These are phyloP conservation scores for Ustilago sp. DNA, from an alignment of 1,284 basidiomycete genomes.

Conservation along the genomic window DNA sequence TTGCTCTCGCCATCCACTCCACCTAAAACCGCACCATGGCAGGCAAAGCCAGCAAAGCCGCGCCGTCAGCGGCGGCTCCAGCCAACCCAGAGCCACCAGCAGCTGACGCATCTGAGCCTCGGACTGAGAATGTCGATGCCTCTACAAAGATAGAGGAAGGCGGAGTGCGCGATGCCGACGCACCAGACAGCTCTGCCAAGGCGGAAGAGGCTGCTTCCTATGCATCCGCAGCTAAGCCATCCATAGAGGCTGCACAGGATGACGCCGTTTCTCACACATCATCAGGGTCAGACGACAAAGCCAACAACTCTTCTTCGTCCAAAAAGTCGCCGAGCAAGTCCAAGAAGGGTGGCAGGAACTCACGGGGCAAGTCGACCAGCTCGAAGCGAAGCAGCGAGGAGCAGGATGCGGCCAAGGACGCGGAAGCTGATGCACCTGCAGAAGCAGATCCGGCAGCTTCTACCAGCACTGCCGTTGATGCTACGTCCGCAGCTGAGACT, in stretches of 20 bases:
- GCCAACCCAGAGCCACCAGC: conserved; percentile 9
- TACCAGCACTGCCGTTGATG: background rate
- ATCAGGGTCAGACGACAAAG: conserved; percentile 40
- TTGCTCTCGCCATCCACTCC: background rate
- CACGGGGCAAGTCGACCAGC: conserved; percentile 30
- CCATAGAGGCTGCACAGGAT: conserved; percentile 23
- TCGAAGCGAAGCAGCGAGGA: conserved; percentile 45
- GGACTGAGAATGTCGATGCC: background rate
- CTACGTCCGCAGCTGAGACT: background rate
- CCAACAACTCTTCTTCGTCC: conserved; percentile 21
- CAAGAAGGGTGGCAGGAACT: conserved; percentile 38
- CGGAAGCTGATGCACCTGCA: conserved; percentile 5
- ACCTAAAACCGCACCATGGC: conserved; percentile 19
- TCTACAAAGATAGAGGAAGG: conserved; percentile 16
- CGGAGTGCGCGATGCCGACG: background rate
- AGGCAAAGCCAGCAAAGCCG: conserved; percentile 24
- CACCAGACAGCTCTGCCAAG: conserved; percentile 4
- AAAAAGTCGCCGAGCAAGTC: conserved; percentile 32
- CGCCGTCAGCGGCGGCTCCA: conserved; percentile 15
- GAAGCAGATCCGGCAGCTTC: conserved; percentile 14
- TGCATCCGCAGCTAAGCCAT: conserved; percentile 6
- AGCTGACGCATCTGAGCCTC: conserved; percentile 7
- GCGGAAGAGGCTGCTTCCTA: conserved; percentile 6
- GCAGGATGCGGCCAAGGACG: conserved; percentile 19
- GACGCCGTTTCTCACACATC: conserved; percentile 35